Evolutionary conservation across 2,329 filamentous ascomycete genomes (phyloP).

Genomic region (Orbilia oligospora): DNA sequence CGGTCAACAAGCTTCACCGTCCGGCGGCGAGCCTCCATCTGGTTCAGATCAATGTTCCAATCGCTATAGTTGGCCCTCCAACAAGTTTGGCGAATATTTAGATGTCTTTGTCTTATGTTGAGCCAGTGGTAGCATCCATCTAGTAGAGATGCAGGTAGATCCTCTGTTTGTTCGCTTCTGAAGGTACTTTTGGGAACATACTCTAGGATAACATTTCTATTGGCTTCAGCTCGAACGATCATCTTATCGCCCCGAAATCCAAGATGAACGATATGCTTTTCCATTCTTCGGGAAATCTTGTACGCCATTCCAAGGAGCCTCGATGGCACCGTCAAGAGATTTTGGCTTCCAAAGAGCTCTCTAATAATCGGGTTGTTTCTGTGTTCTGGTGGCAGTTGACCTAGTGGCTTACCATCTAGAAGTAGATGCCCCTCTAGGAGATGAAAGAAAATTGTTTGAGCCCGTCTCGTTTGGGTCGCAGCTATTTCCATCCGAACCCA

Average conservation of each 20-base stretch:
- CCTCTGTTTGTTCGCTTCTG: constrained; percentile 63
- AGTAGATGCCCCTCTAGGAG: constrained; percentile 70
- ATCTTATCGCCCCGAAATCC: constrained; percentile 68
- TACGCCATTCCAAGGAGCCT: constrained; percentile 72
- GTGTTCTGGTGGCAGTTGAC: constrained; percentile 72
- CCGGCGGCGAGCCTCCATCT: constrained; percentile 64
- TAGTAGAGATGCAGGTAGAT: constrained; percentile 72
- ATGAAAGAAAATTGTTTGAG: constrained; percentile 67
- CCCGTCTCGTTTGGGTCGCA: constrained; percentile 27
- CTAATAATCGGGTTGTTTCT: constrained; percentile 68
- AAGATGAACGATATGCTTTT: constrained; percentile 71
- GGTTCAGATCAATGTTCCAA: constrained; percentile 67
- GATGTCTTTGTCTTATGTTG: constrained; percentile 67
- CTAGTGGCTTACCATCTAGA: constrained; percentile 70
- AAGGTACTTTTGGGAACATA: constrained; percentile 66
- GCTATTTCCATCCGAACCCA: constrained; percentile 37
- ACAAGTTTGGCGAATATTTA: constrained; percentile 70
- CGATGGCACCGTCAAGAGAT: constrained; percentile 72
- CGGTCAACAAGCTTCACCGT: constrained; percentile 70
- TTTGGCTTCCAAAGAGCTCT: constrained; percentile 72
- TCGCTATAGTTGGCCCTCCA: constrained; percentile 66
- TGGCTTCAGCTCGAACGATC: constrained; percentile 68
- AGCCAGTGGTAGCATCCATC: constrained; percentile 75
- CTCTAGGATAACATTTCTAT: constrained; percentile 64
- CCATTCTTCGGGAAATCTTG: constrained; percentile 66